These are phyloP conservation scores for Ophiorrhiza pumila DNA, from an alignment of 257 asterid species.

Conservation along the genomic window DNA sequence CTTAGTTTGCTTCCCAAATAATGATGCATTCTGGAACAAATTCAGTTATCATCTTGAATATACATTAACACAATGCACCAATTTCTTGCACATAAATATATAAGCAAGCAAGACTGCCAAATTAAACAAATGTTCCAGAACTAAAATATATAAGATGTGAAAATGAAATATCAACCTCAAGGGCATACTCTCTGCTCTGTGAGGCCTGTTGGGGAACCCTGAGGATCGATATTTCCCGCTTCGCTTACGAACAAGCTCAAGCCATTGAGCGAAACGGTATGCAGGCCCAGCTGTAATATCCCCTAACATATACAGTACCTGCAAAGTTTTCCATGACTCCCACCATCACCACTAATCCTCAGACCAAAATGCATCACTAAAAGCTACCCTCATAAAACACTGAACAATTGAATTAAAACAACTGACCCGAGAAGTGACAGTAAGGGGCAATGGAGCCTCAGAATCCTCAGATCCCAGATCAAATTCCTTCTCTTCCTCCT, in stretches of 20 bases:
- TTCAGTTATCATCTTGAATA: background rate
- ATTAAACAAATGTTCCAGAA: background rate
- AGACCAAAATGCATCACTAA: background rate
- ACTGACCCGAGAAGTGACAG: constrained; percentile 86
- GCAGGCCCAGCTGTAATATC: constrained; percentile 96
- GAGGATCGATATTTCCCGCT: constrained; percentile 82
- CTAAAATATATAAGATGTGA: background rate
- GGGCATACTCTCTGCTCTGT: constrained; percentile 54
- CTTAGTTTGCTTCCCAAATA: background rate
- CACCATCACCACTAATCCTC: background rate
- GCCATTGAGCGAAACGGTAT: constrained; percentile 89
- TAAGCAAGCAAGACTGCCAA: background rate
- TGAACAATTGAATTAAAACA: background rate
- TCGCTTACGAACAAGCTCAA: constrained; percentile 95
- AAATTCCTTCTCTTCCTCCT: constrained; percentile 58
- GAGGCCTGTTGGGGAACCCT: constrained; percentile 78
- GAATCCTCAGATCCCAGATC: constrained; percentile 70
- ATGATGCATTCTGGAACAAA: constrained; percentile 4
- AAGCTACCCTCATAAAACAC: background rate
- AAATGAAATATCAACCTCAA: constrained; percentile 47
- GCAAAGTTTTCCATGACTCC: constrained; percentile 22
- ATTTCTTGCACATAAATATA: background rate
- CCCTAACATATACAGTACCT: constrained; percentile 98
- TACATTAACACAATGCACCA: background rate
- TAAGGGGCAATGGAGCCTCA: constrained; percentile 86